phyloP scores from a whole-genome alignment of 208 protist species.

The Trypanosoma platydactyli region DNA sequence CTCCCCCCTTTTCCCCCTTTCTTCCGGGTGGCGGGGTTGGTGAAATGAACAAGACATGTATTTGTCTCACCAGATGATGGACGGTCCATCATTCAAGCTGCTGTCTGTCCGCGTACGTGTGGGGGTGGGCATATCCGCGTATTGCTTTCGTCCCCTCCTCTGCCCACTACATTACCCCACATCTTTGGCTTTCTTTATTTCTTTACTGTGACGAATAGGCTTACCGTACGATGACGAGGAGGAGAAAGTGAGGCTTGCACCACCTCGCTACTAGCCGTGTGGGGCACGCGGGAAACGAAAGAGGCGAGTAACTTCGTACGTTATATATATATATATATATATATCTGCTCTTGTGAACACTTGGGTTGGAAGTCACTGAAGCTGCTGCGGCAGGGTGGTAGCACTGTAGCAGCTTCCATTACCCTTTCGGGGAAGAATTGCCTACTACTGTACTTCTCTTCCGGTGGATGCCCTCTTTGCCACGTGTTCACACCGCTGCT shows the following conservation, averaged over 20 bases:
- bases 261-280: no score
- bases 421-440: constrained; percentile 51
- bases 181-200: constrained; percentile 5
- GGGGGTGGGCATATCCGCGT: no score
- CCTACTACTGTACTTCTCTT: constrained; percentile 77
- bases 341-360: neutral
- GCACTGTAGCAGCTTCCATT: constrained; percentile 22
- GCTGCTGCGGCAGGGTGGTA: constrained; percentile 43
- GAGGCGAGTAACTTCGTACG: no score
- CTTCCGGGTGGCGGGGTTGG: no score
- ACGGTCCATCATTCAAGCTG: no score
- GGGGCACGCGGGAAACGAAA: no score
- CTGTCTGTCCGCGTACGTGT: no score
- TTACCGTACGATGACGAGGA: neutral
- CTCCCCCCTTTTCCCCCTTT: no score
- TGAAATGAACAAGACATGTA: no score
- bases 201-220: neutral
- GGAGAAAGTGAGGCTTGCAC: no score
- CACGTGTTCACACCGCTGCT: constrained; percentile 78
- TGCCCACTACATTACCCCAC: no score
- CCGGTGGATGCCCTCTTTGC: constrained; percentile 84
- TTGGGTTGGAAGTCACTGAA: constrained; percentile 21
- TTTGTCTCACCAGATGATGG: no score
- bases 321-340: constrained; percentile 1
- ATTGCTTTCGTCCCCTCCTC: neutral